These are phyloP conservation scores for Colletotrichum higginsianum DNA, from an alignment of 2,329 filamentous ascomycete genomes.

Conservation along the genomic window DNA sequence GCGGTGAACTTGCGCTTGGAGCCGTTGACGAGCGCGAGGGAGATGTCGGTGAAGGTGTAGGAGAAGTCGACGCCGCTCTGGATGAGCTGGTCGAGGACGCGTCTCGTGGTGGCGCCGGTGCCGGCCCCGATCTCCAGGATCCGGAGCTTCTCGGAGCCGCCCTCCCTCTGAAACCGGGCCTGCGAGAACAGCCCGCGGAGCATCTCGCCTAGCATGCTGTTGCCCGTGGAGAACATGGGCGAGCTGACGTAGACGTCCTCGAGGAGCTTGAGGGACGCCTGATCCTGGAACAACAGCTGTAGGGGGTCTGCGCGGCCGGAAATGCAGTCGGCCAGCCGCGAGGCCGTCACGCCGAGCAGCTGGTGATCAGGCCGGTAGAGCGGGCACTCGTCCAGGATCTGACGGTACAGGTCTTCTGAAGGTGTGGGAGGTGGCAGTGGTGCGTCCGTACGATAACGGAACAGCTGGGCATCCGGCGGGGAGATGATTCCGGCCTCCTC, in stretches of 20 bases:
- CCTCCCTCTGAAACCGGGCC: neutral
- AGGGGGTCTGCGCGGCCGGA: conserved; percentile 54
- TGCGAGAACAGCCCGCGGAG: conserved; percentile 32
- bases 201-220: conserved; percentile 43
- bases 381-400: conserved; percentile 50
- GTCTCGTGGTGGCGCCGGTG: conserved; percentile 58
- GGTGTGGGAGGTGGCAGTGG: conserved; percentile 21
- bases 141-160: conserved; percentile 44
- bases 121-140: conserved; percentile 62
- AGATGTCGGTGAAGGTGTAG: conserved; percentile 62
- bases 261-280: conserved; percentile 46
- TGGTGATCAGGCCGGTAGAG: conserved; percentile 50
- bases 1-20: conserved; percentile 47
- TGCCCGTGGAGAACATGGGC: conserved; percentile 46
- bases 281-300: conserved; percentile 54
- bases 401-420: conserved; percentile 44
- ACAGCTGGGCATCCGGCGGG: conserved; percentile 26
- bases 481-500: conserved; percentile 41
- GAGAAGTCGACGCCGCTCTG: conserved; percentile 46
- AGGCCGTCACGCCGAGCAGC: conserved; percentile 52
- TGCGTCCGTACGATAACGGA: conserved; percentile 31
- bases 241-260: conserved; percentile 54
- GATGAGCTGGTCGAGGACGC: conserved; percentile 49
- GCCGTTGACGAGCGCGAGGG: conserved; percentile 49
- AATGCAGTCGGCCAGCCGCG: conserved; percentile 55